Evolutionary conservation across 331 rosid species (phyloP), one percentile per base, ranked within the genome.

Genomic region (Rosa hybrid): DNA sequence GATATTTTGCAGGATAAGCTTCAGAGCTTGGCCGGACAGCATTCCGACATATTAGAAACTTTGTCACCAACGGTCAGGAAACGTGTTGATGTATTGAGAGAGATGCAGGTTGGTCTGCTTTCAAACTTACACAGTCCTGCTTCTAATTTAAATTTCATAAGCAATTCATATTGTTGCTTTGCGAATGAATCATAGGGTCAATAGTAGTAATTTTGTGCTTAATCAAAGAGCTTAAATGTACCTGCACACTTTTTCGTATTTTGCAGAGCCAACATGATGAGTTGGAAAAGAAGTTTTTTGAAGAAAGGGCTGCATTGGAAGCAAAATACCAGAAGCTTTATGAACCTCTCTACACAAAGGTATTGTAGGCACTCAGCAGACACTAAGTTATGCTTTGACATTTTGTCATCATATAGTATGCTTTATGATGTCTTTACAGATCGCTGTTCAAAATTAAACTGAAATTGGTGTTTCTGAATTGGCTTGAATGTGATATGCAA

Each of bases 281-380:
- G 71, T 63, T 88, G 76, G 88, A 88, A 79, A 76, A 85, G 38
- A 86, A 88, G 68, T 88, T 82, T 75, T 82, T 91, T 38, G 92
- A 88, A 82, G 96, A 91, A 78, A 82, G 87, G 72, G 87, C 92
- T 39, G 78, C 81, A 71, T 84, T 91, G 84, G 92, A 89, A 83
- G 92, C 89, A 74, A 91, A 82, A 82, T 91, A 91, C 84, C 91
- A 82, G 78, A 86, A 86, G 83, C 91, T 82, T 57, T 88, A 86
- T 79, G 90, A 81, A 80, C 91, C 90, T 23, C 78, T 89, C 45
- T 91, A 89, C 87, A 12, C 83, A 50, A 86, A 91, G 88, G 96
- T 91, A 80, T 64, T 72, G 82, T 75, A 65, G 46, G 30, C 8
- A 79, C 68, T 56, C 82, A 34, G 49, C 42, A 77, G 39, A 23